These are phyloP conservation scores for Solanum dulcamara DNA, from an alignment of 257 asterid species.

Conservation along the genomic window DNA sequence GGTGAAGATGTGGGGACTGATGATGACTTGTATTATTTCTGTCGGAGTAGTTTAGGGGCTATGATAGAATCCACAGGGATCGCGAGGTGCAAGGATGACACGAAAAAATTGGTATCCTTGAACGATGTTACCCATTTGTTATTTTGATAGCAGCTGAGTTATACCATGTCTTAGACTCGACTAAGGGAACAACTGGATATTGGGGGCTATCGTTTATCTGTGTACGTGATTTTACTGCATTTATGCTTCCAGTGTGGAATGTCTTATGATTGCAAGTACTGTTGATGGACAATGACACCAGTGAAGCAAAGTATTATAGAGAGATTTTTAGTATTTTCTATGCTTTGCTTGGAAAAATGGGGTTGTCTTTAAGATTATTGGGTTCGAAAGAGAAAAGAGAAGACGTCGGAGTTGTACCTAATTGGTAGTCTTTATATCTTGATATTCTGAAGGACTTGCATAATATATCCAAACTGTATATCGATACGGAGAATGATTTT, in stretches of 20 bases:
- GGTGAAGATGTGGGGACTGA: slow-evolving; percentile 16
- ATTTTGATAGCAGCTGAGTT: slow-evolving; percentile 40
- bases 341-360: slow-evolving; percentile 41
- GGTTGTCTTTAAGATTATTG: slow-evolving; percentile 30
- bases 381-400: slow-evolving; percentile 17
- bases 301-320: not conserved
- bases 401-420: slow-evolving; percentile 7
- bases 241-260: slow-evolving; percentile 24
- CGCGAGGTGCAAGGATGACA: not conserved
- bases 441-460: slow-evolving; percentile 47
- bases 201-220: slow-evolving; percentile 22
- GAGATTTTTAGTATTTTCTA: slow-evolving; percentile 33
- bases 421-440: slow-evolving; percentile 54
- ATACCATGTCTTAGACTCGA: slow-evolving; percentile 18
- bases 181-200: slow-evolving; percentile 8
- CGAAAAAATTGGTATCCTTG: slow-evolving; percentile 19
- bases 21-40: slow-evolving; percentile 31
- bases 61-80: slow-evolving; percentile 17
- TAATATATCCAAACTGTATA: slow-evolving; percentile 38
- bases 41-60: slow-evolving; percentile 25
- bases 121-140: slow-evolving; percentile 45
- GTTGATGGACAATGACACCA: slow-evolving; percentile 9
- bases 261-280: slow-evolving; percentile 4
- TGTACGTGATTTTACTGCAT: slow-evolving; percentile 44
- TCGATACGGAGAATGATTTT: slow-evolving; percentile 41